Evolutionary conservation across 2,329 filamentous ascomycete species (phyloP), one percentile per base, ranked within the genome.

Genomic region (Colletotrichum sansevieriae): DNA sequence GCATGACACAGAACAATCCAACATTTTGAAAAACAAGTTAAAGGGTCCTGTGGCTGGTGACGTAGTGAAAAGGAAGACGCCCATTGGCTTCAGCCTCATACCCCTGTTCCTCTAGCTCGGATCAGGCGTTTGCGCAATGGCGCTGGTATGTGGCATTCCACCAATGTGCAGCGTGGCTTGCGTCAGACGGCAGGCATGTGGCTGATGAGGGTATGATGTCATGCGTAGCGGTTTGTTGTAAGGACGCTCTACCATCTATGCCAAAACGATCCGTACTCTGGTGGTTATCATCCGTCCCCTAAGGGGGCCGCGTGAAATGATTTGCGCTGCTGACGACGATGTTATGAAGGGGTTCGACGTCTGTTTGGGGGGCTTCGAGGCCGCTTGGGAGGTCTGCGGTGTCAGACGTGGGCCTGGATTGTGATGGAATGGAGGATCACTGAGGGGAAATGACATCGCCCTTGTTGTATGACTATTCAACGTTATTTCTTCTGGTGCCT

Each of bases 11-110:
- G 54, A 39, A 62, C 44, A 55, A 13, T n/a, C n/a, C n/a, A n/a
- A n/a, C n/a, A n/a, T n/a, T n/a, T n/a, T n/a, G 18, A 43, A 68
- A 68, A 65, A 56, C 62, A 68, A 68, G 66, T 66, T 61, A 68
- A 37, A 58, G 63, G 57, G 51, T 63, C 63, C 51, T 70, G 63
- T 70, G 67, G 67, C 67, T 70, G 63, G 63, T 70, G 67, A 70
- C 67, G 67, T 70, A 67, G 64, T 12, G 44, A 29, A 5, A n/a
- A 15, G n/a, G 52, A 52, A 57, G 15, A 2, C 9, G 25, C 52
- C 46, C 35, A 68, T 68, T 68, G 67, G 67, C 29, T 68, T 22
- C 18, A 54, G 67, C 67, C 67, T 68, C 57, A 43, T 12, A 63
- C 51, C 67, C 67, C 37, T 70, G 67, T 52, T 61, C 20, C n/a